These are phyloP conservation scores for Emmonsia crescens DNA, from an alignment of 2,329 filamentous ascomycete species.

Conservation along the genomic window DNA sequence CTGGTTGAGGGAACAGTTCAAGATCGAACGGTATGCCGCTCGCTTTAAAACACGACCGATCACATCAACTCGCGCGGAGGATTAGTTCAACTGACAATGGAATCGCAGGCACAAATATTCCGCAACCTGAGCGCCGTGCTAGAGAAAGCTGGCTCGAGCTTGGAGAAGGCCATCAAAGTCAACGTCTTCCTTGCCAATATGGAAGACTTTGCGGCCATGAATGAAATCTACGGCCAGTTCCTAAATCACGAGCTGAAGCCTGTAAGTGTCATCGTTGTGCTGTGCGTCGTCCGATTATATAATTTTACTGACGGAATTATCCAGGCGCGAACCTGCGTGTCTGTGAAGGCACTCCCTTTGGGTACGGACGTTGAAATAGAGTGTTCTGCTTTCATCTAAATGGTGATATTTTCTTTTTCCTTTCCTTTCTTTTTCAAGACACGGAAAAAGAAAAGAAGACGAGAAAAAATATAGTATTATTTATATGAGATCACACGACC, in stretches of 20 bases:
- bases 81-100: background rate
- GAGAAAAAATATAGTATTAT: background rate
- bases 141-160: constrained; percentile 47
- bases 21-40: constrained; percentile 10
- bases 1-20: constrained; percentile 42
- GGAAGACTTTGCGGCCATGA: constrained; percentile 64
- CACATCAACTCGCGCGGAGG: too few relatives aligned
- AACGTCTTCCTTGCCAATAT: constrained; percentile 57
- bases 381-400: constrained; percentile 61
- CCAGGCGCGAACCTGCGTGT: constrained; percentile 67
- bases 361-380: constrained; percentile 84
- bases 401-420: background rate
- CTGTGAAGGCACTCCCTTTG: constrained; percentile 80
- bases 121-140: constrained; percentile 51
- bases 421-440: background rate
- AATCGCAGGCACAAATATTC: constrained; percentile 36
- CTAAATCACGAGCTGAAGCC: constrained; percentile 9
- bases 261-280: background rate
- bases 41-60: background rate
- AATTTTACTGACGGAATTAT: background rate
- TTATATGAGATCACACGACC: background rate
- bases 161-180: constrained; percentile 55
- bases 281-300: background rate
- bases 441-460: background rate
- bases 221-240: constrained; percentile 69